These are phyloP conservation scores for Pseudopithomyces maydicus DNA, from an alignment of 2,329 filamentous ascomycete species.

Conservation along the genomic window DNA sequence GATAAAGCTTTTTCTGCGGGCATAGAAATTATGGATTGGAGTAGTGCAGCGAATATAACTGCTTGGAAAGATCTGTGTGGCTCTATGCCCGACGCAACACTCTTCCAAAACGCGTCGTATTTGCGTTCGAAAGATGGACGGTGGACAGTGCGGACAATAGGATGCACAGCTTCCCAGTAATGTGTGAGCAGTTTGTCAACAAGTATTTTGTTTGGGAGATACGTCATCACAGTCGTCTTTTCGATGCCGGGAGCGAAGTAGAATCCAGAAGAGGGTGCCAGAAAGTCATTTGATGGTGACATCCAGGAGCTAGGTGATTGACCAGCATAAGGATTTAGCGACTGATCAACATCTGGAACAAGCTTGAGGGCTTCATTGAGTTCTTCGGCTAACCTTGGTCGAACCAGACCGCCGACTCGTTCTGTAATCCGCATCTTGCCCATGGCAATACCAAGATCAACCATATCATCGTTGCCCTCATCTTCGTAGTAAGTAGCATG, in stretches of 20 bases:
- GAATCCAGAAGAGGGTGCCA: conserved; percentile 70
- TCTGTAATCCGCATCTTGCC: conserved; percentile 76
- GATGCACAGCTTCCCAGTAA: conserved; percentile 72
- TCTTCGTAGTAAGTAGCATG: conserved; percentile 72
- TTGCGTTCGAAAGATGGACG: conserved; percentile 68
- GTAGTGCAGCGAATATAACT: conserved; percentile 70
- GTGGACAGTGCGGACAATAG: conserved; percentile 71
- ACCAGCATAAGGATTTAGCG: conserved; percentile 13
- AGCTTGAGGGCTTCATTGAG: conserved; percentile 31
- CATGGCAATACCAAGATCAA: conserved; percentile 73
- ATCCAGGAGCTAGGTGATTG: conserved; percentile 55
- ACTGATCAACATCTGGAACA: conserved; percentile 22
- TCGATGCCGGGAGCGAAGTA: conserved; percentile 62
- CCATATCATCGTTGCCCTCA: conserved; percentile 69
- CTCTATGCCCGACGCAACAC: conserved; percentile 63
- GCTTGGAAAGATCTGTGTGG: conserved; percentile 69
- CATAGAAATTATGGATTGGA: conserved; percentile 72
- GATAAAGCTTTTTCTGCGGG: conserved; percentile 57
- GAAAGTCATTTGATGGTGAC: conserved; percentile 67
- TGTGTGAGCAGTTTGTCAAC: conserved; percentile 68
- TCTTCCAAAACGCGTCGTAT: conserved; percentile 69
- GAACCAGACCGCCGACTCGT: conserved; percentile 72
- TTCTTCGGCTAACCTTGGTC: conserved; percentile 73
- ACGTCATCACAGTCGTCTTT: conserved; percentile 58
- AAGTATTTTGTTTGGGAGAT: conserved; percentile 62